Evolutionary conservation across 805 yeast genomes (phyloP).

Genomic region (Lachancea thermotolerans): DNA sequence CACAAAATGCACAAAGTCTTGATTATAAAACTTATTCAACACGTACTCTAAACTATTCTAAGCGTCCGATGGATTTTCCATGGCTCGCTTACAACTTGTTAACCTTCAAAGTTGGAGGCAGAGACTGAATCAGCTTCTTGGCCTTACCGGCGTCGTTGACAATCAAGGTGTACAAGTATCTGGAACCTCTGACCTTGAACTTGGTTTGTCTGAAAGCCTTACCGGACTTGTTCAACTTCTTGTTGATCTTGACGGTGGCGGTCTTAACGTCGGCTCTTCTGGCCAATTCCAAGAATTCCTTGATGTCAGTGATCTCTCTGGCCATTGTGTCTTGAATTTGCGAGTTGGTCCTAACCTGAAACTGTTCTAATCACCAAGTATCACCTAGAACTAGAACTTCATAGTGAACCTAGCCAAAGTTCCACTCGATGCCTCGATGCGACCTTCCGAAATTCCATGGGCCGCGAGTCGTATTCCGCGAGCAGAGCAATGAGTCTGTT

Average conservation of each 20-base stretch:
- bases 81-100: constrained; percentile 35
- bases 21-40: constrained; percentile 6
- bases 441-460: neutral
- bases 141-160: constrained; percentile 96
- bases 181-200: constrained; percentile 98
- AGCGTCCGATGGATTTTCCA: constrained; percentile 1
- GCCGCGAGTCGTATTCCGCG: too few relatives aligned
- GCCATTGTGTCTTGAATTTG: constrained; percentile 25
- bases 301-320: constrained; percentile 88
- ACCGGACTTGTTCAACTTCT: constrained; percentile 72
- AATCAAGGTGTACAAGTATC: constrained; percentile 88
- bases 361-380: neutral
- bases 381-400: neutral
- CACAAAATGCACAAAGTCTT: constrained; percentile 7
- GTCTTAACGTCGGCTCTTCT: constrained; percentile 91
- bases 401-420: neutral
- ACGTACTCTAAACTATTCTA: constrained; percentile 5
- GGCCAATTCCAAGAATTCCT: constrained; percentile 93
- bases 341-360: constrained; percentile 1
- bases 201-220: constrained; percentile 88
- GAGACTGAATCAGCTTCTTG: constrained; percentile 92
- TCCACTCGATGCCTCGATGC: neutral
- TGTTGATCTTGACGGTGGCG: constrained; percentile 92
- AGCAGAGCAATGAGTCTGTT: too few relatives aligned
- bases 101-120: constrained; percentile 88